Evolutionary conservation across 2,329 filamentous ascomycete genomes (phyloP), one percentile per base, ranked within the genome.

Genomic region (Lecanicillium sp.): DNA sequence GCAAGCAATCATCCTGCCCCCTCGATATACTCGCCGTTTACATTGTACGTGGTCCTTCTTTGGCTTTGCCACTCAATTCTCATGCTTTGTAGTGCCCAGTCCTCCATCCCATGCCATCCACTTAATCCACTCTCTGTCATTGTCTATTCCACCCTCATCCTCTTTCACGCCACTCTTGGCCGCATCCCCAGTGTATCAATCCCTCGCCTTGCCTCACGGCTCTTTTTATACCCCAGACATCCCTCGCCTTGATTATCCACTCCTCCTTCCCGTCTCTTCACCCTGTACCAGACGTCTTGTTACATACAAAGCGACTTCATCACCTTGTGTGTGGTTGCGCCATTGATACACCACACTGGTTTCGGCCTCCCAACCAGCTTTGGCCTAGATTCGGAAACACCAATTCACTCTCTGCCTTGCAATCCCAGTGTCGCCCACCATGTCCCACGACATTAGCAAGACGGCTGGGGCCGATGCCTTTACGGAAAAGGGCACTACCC

Each of bases 371-470:
- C 35, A 19, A 5, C 35, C 15, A 12, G 14, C 15, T 23, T 37
- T 4, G 4, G 21, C 11, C 35, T 23, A 8, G 10, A 10, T 3
- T 20, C 35, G 2, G 14, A 6, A 11, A 23, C 19, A 4, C 19
- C 12, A 23, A 4, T 3, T 20, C 2, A 4, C 10, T 17, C 14
- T 10, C 11, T n/a, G 12, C 11, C 11, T n/a, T 17, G 15, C 19
- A 36, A 44, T 10, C n/a, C 14, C 7, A 36, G 7, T 19, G 17
- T 15, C 8, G 14, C 24, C 35, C 41, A 49, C 3, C 26, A 49
- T 49, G 47, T 39, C 47, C 17, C 7, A 44, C 33, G 33, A 37
- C 24, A 49, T 49, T 12, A 33, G 14, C 32, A 49, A 49, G 39
- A 39, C 37, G n/a, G 37, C 30, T 19, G 38, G 6, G 17, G 38